Base-by-base conservation (phyloP, 192 early-diverging fungal genomes). In the Helicostylum pulchrum region DNA sequence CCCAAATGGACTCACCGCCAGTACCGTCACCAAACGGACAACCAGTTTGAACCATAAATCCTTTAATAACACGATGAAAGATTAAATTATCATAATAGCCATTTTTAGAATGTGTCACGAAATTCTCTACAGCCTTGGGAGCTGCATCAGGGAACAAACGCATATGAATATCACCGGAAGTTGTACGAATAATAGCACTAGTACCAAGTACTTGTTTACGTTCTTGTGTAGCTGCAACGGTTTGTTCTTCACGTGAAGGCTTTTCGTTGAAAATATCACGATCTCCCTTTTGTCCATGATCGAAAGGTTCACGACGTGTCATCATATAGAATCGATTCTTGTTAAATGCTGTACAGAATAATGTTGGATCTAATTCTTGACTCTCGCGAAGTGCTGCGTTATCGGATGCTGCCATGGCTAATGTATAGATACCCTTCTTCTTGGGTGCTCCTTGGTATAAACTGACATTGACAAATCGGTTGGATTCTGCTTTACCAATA, bases 261-360 rank as follows among this genome's bases (percentile, higher is more conserved):
- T 95, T 95, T 65, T 99, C 97, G 78, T 99, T 99, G 68, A 95
- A 99, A 39, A 97, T 87, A 80, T 99, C 97, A 50, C 97, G 85
- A 42, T 91, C 84, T 15, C 78, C 79, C 43, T 85, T 86, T 34
- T 82, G 54, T 30, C 72, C 82, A 58, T 77, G 88, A 77, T 83
- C 78, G 56, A 91, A 90, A 1, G 95, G 93, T 61, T 97, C 94
- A 12, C 92, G 83, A 12, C 77, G 77, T 0, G 94, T 92, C 68
- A 97, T 93, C 81, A 96, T 89, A 78, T 89, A 99, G 62, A 99
- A 99, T 53, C 97, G 84, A 60, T 97, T 99, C 15, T 88, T 77
- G 54, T 93, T 93, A 62, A 87, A 94, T 0, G 92, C 92, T 0
- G 97, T 94, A 67, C 88, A 88, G 52, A 97, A 94, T 3, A 99